Percentiles rank a stretch among this genome's conserved stretches.
phyloP scores from a whole-genome alignment of 345 rosid genomes.

The Mangifera indica region DNA sequence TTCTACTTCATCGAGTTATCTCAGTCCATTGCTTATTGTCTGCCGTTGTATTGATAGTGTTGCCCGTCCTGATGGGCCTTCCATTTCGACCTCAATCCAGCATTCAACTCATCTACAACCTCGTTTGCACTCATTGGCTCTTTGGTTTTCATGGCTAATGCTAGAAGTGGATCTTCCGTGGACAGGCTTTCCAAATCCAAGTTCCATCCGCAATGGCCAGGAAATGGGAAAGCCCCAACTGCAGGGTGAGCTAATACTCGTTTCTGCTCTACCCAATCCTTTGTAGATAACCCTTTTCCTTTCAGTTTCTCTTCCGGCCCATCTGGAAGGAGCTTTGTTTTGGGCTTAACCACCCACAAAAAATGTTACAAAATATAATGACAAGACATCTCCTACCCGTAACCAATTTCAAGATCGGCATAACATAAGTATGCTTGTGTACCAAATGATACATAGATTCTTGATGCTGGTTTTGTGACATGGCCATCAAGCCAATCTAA shows the following conservation, averaged over 20 bases:
- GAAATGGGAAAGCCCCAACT: constrained; percentile 27
- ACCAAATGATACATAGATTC: constrained; percentile 22
- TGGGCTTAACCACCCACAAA: constrained; percentile 25
- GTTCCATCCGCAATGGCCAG: too few species aligned
- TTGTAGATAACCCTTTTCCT: constrained; percentile 21
- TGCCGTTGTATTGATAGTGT: neutral
- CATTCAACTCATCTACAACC: neutral
- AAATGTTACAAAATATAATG: neutral
- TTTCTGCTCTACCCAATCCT: constrained; percentile 32
- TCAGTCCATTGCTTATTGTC: neutral
- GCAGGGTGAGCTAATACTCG: constrained; percentile 16
- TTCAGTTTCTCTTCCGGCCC: constrained; percentile 12
- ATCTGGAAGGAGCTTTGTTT: constrained; percentile 12
- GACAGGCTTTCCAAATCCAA: constrained; percentile 14
- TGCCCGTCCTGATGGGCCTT: neutral
- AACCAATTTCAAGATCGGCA: constrained; percentile 26
- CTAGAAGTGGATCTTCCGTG: constrained; percentile 9
- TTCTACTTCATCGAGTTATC: neutral
- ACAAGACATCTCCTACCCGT: constrained; percentile 19
- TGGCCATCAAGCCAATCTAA: too few species aligned
- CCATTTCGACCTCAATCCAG: neutral
- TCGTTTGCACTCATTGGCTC: constrained; percentile 3
- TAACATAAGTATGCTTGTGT: constrained; percentile 25
- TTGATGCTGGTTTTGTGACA: neutral
- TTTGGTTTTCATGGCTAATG: neutral